Percentiles rank a stretch among this genome's conserved stretches.
Evolutionary conservation across 495 filamentous ascomycete genomes (phyloP).

Genomic region (Hypoxylon trugodes): DNA sequence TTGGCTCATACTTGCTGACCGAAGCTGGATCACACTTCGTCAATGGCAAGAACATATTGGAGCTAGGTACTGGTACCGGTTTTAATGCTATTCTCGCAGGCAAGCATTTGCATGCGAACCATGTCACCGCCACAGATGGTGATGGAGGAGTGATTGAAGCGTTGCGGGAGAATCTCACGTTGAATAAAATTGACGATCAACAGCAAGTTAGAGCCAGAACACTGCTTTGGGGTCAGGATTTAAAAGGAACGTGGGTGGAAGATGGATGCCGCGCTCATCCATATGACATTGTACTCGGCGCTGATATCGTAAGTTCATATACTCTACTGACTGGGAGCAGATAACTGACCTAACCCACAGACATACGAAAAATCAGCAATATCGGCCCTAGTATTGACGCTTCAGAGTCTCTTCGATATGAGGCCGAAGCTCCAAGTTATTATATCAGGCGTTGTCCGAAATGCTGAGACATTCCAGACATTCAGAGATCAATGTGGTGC

Average conservation of each 20-base stretch:
- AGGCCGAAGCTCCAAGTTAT: constrained; percentile 43
- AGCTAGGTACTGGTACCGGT: constrained; percentile 84
- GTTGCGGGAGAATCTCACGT: constrained; percentile 64
- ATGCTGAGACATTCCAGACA: constrained; percentile 45
- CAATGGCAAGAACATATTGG: constrained; percentile 67
- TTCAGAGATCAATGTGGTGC: constrained; percentile 46
- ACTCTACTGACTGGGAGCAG: background rate
- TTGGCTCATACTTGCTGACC: constrained; percentile 68
- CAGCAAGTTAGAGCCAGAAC: constrained; percentile 50
- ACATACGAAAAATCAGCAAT: constrained; percentile 49
- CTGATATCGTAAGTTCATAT: constrained; percentile 50
- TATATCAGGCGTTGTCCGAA: constrained; percentile 48
- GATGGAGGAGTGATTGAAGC: constrained; percentile 68
- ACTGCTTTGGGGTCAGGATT: constrained; percentile 61
- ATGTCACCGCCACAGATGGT: constrained; percentile 78
- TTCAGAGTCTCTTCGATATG: constrained; percentile 44
- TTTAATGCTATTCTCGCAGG: constrained; percentile 78
- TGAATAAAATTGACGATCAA: constrained; percentile 61
- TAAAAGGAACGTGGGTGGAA: constrained; percentile 41
- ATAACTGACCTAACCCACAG: constrained; percentile 1
- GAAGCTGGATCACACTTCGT: constrained; percentile 47
- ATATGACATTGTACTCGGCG: constrained; percentile 51
- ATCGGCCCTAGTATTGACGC: constrained; percentile 45
- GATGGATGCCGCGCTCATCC: constrained; percentile 22
- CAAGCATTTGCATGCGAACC: constrained; percentile 65